Base-by-base conservation (phyloP, 208 protist species). In the Trypanosomatidae sp. region DNA sequence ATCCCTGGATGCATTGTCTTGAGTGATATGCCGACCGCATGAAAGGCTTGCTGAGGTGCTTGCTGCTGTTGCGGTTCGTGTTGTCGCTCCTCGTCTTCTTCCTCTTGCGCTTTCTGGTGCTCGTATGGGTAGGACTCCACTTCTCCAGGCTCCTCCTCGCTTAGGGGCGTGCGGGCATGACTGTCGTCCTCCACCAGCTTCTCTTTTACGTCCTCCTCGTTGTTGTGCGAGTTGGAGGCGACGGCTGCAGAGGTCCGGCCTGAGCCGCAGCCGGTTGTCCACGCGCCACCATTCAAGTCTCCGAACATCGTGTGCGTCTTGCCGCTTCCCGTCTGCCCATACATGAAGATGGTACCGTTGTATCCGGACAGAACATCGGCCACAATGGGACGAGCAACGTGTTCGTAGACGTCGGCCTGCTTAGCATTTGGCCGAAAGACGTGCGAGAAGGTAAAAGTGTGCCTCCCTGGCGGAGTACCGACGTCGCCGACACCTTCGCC, bases 241-340 rank as follows among this genome's bases (percentile, higher is more conserved):
- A 69, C 66, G 4, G 1, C 66, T 50, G 47, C 33, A 28, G 66
- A 25, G 8, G 28, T 8, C 28, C 47, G 44, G n/a, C 52, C 55
- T 2, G 39, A 55, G 64, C 52, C 66, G 17, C 43, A 43, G 49
- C 55, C 66, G 13, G 49, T 41, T 1, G 53, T n/a, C 58, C 65
- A 77, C 41, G 68, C 73, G n/a, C 82, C 70, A 53, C 77, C 74
- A 39, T 70, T 77, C 49, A 73, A 43, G 58, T 86, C 79, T 46
- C 93, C 94, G 74, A 96, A 95, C 88, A 97, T 96, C 13, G 90
- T 95, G 79, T 95, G 86, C 17, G 91, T 96, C 83, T 97, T 97
- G 36, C 94, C 97, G 68, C 87, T 91, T 25, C 91, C 92, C 1
- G 97, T 98, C 74, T 97, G 91, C 25, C 95, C 95, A 74, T 98